These are phyloP conservation scores for Plasmodium malariae DNA, from an alignment of 169 alveolate genomes.

Conservation along the genomic window DNA sequence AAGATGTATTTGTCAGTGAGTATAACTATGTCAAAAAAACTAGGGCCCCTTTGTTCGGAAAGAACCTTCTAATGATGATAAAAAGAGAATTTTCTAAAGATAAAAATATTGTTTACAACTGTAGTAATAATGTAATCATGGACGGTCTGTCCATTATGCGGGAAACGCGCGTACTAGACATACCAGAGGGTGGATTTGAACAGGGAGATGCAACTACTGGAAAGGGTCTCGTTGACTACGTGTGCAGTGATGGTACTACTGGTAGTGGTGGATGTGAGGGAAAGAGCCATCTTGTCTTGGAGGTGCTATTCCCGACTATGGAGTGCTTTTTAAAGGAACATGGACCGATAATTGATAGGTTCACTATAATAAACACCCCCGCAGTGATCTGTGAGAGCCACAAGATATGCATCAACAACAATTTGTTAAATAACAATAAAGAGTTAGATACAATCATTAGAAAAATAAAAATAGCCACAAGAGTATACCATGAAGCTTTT, in stretches of 20 bases:
- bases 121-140: constrained; percentile 8
- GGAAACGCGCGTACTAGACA: neutral
- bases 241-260: neutral
- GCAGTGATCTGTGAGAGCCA: constrained; percentile 28
- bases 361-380: constrained; percentile 29
- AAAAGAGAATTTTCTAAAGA: constrained; percentile 28
- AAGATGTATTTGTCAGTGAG: neutral
- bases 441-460: constrained; percentile 5
- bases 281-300: neutral
- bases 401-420: constrained; percentile 23
- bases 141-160: neutral
- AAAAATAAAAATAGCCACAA: constrained; percentile 36
- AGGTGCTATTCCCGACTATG: constrained; percentile 45
- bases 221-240: neutral
- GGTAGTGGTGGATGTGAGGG: neutral
- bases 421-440: neutral
- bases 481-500: constrained; percentile 61
- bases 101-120: constrained; percentile 17
- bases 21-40: constrained; percentile 1
- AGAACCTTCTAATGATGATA: constrained; percentile 10
- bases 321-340: constrained; percentile 23
- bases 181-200: neutral
- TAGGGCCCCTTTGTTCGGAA: constrained; percentile 41
- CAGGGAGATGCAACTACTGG: neutral
- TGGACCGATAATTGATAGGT: constrained; percentile 19